phyloP scores from a whole-genome alignment of 2,329 filamentous ascomycete genomes.

The Aurifilum marmelostoma region DNA sequence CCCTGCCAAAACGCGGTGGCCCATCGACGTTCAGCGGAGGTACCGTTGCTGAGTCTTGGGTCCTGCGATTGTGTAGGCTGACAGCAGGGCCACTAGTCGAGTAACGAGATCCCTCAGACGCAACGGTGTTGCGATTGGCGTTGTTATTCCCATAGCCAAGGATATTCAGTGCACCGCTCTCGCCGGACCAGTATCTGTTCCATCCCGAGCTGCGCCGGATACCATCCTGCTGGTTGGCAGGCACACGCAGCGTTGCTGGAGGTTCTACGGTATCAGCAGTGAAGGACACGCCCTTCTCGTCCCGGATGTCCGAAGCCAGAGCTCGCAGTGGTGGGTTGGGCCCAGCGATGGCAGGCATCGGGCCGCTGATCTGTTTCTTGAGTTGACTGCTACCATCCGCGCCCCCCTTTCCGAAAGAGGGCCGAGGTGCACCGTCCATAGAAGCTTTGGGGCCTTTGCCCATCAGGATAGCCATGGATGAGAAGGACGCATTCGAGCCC shows the following conservation, averaged over 20 bases:
- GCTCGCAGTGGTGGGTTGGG: slow-evolving; percentile 22
- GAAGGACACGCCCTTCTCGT: slow-evolving; percentile 48
- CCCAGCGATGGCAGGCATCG: slow-evolving; percentile 52
- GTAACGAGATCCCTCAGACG: slow-evolving; percentile 62
- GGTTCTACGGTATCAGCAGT: slow-evolving; percentile 40
- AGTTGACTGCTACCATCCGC: slow-evolving; percentile 55
- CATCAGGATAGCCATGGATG: slow-evolving; percentile 68
- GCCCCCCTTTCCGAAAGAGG: slow-evolving; percentile 12
- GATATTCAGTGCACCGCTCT: slow-evolving; percentile 65
- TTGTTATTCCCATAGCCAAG: slow-evolving; percentile 58
- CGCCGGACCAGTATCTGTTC: slow-evolving; percentile 78
- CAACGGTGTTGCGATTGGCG: slow-evolving; percentile 54
- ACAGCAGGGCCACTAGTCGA: slow-evolving; percentile 42
- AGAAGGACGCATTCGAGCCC: slow-evolving; percentile 60
- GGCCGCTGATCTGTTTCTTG: slow-evolving; percentile 65
- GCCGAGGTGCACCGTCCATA: slow-evolving; percentile 15
- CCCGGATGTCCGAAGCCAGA: slow-evolving; percentile 37
- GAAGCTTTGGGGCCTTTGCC: slow-evolving; percentile 49
- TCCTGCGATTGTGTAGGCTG: slow-evolving; percentile 47
- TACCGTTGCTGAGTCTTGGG: slow-evolving; percentile 69
- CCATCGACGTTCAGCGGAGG: slow-evolving; percentile 68
- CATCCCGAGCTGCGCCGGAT: slow-evolving; percentile 70
- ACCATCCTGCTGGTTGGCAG: slow-evolving; percentile 44
- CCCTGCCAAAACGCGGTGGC: slow-evolving; percentile 64
- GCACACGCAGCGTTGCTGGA: slow-evolving; percentile 40